Evolutionary conservation across 768 basidiomycete species (phyloP), one percentile per base, ranked within the genome.

Genomic region (Mycena floridula): DNA sequence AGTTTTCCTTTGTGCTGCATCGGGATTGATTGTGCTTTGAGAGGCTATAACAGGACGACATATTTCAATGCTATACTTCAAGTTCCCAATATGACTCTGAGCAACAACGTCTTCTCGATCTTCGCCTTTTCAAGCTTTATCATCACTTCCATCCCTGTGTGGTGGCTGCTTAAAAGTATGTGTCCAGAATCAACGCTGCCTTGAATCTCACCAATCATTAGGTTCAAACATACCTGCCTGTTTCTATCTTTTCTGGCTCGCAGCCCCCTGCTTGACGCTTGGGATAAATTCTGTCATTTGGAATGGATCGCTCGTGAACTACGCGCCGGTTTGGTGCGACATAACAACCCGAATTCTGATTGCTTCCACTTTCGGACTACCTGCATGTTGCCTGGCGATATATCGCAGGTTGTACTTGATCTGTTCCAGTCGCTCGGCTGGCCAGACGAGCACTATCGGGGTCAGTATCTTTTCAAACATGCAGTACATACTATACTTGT

Each of bases 381-480:
- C 79, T 5, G 72, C 75, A 2, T 64, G 73, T 7, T 74, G 73
- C 4, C 63, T 80, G 3, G 77, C 74, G 55, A 81, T 81, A 55
- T 77, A 76, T 52, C 73, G 77, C n/a, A 73, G 82, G 12, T 70
- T 87, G 5, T 84, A 82, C 58, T 63, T 70, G 49, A 81, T 83
- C 37, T 70, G 77, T 9, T 9, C 28, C n/a, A 30, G 28, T 30
- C 28, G 32, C 13, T 35, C 32, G 3, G 32, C 15, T 7, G 32
- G 32, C 32, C 15, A 35, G 32, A 35, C 32, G 15, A 35, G 32
- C 18, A 13, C 4, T 13, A 18, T 18, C 13, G 18, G 18, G 32
- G 32, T 35, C 15, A 18, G 32, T 18, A 15, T 18, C 32, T 13
- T 15, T 13, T 35, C 18, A 18, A 15, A 18, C 32, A 35, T 15